Evolutionary conservation across 2,329 filamentous ascomycete genomes (phyloP).

Genomic region (Talaromyces pinophilus): DNA sequence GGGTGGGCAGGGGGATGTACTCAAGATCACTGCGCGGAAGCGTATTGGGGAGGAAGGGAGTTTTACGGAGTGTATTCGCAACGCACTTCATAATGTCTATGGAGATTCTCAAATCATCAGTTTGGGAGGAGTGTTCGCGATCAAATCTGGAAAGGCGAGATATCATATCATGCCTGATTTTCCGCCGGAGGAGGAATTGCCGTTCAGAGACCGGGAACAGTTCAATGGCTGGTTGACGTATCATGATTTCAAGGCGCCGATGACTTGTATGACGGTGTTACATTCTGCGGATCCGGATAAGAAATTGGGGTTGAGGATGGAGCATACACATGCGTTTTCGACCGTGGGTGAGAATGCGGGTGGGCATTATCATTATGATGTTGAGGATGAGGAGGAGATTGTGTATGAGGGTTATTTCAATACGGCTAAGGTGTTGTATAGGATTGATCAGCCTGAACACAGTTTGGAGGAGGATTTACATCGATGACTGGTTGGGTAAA

Average conservation of each 20-base stretch:
- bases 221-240: slow-evolving; percentile 54
- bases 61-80: not conserved
- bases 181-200: not conserved
- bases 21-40: not conserved
- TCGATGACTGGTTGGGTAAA: not conserved
- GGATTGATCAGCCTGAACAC: slow-evolving; percentile 37
- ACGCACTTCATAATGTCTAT: not conserved
- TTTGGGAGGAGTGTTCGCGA: not conserved
- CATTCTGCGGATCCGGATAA: slow-evolving; percentile 45
- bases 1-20: not conserved
- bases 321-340: slow-evolving; percentile 53
- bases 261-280: slow-evolving; percentile 47
- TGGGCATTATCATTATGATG: slow-evolving; percentile 51
- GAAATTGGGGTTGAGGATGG: slow-evolving; percentile 45
- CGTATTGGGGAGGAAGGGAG: not conserved
- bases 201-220: not conserved
- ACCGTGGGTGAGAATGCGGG: slow-evolving; percentile 35
- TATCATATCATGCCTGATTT: slow-evolving; percentile 8
- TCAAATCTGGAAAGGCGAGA: slow-evolving; percentile 1
- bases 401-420: slow-evolving; percentile 54
- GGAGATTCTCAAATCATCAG: not conserved
- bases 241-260: slow-evolving; percentile 40
- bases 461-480: not conserved
- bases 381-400: slow-evolving; percentile 36
- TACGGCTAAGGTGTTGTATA: slow-evolving; percentile 44